Evolutionary conservation across 345 rosid genomes (phyloP).

Genomic region (Salix koriyanagi): DNA sequence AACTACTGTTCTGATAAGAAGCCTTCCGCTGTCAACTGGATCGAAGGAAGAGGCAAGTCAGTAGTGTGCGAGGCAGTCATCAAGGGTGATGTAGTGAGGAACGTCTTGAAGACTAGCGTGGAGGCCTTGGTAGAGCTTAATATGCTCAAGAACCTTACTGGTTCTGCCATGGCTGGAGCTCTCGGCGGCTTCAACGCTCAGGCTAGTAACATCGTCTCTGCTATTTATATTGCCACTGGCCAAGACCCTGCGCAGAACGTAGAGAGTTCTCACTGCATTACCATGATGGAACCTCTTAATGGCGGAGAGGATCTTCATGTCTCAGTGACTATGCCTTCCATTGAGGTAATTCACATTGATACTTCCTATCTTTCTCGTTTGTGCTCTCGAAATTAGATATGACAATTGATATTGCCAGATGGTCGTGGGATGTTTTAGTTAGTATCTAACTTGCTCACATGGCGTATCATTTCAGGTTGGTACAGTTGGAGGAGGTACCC

Average conservation of each 20-base stretch:
- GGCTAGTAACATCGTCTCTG: conserved; percentile 39
- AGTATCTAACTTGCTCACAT: background rate
- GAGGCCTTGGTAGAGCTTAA: conserved; percentile 39
- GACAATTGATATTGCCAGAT: background rate
- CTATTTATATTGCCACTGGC: conserved; percentile 40
- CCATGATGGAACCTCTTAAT: conserved; percentile 46
- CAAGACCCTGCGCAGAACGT: conserved; percentile 50
- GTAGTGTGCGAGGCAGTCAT: conserved; percentile 43
- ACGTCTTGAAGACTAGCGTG: conserved; percentile 39
- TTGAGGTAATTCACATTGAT: conserved; percentile 26
- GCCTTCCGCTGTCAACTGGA: conserved; percentile 48
- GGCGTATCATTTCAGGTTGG: conserved; percentile 35
- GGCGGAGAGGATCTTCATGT: conserved; percentile 42
- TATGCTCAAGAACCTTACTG: conserved; percentile 44
- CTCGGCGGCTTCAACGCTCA: conserved; percentile 51
- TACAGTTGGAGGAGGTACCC: conserved; percentile 55
- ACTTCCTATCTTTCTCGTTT: background rate
- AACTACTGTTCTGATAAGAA: conserved; percentile 49
- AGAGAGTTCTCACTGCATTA: conserved; percentile 45
- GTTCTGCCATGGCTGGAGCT: conserved; percentile 49
- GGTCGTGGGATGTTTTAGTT: background rate
- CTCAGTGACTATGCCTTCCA: conserved; percentile 43
- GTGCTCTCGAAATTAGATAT: background rate
- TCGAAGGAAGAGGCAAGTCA: conserved; percentile 46
- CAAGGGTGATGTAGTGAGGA: conserved; percentile 33